phyloP scores from a whole-genome alignment of 2,329 filamentous ascomycete species.

The Colletotrichum trifolii region DNA sequence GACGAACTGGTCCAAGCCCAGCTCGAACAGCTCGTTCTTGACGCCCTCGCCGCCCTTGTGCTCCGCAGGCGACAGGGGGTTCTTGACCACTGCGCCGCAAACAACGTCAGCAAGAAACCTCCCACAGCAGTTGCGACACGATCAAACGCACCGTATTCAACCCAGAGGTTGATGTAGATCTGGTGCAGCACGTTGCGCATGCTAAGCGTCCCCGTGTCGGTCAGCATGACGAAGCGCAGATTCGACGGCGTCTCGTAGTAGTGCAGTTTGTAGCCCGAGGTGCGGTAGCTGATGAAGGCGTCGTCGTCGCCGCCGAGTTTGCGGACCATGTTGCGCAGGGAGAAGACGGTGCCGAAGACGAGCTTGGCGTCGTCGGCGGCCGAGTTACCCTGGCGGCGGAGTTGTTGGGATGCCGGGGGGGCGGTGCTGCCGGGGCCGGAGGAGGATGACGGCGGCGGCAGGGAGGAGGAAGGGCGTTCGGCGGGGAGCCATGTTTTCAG shows the following conservation, averaged over 20 bases:
- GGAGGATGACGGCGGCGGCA: conserved; percentile 53
- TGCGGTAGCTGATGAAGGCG: conserved; percentile 94
- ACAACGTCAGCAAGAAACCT: conserved; percentile 35
- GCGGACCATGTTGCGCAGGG: conserved; percentile 93
- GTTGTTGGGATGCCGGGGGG: conserved; percentile 31
- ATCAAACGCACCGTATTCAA: conserved; percentile 81
- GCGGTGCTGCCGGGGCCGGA: conserved; percentile 29
- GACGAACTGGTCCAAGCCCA: conserved; percentile 82
- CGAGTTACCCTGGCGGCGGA: conserved; percentile 36
- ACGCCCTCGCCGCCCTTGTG: conserved; percentile 77
- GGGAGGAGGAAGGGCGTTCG: conserved; percentile 49
- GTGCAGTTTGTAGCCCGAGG: conserved; percentile 95
- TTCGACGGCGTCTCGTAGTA: conserved; percentile 98
- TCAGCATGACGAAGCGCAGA: conserved; percentile 96
- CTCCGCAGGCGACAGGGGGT: conserved; percentile 75
- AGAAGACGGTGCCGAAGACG: conserved; percentile 97
- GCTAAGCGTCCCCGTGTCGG: conserved; percentile 87
- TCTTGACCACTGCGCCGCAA: conserved; percentile 70
- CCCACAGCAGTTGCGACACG: no score
- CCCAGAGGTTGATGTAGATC: conserved; percentile 98
- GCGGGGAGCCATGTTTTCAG: conserved; percentile 81
- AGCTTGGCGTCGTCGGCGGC: conserved; percentile 90
- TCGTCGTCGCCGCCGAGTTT: conserved; percentile 95
- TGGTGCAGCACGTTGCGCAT: conserved; percentile 96
- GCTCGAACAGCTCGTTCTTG: conserved; percentile 76